phyloP scores from a whole-genome alignment of 805 yeast genomes.

The Nakazawaea holstii region DNA sequence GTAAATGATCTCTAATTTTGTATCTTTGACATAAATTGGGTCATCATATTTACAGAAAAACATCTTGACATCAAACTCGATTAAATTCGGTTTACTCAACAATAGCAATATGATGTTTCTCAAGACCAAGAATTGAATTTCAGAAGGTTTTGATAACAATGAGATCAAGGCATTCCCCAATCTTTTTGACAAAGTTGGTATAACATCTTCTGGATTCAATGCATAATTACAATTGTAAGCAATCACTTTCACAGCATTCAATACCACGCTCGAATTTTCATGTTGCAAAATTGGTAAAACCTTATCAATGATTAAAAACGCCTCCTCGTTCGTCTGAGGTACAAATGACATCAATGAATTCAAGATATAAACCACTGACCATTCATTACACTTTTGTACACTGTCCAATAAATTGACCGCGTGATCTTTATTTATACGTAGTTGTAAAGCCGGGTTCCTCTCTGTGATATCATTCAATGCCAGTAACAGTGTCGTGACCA shows the following conservation, averaged over 20 bases:
- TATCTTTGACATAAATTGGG: slow-evolving; percentile 82
- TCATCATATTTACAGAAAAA: slow-evolving; percentile 83
- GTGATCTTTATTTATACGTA: slow-evolving; percentile 47
- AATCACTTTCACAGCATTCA: slow-evolving; percentile 69
- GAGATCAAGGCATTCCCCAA: slow-evolving; percentile 67
- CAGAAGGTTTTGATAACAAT: slow-evolving; percentile 69
- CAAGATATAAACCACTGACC: slow-evolving; percentile 69
- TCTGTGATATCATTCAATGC: slow-evolving; percentile 64
- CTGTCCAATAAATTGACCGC: slow-evolving; percentile 36
- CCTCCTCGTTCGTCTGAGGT: slow-evolving; percentile 66
- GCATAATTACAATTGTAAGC: slow-evolving; percentile 72
- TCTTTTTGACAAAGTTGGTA: slow-evolving; percentile 50
- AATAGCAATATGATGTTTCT: slow-evolving; percentile 75
- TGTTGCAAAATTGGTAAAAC: slow-evolving; percentile 71
- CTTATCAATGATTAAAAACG: slow-evolving; percentile 57
- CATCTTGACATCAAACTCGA: slow-evolving; percentile 64
- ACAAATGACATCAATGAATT: slow-evolving; percentile 62
- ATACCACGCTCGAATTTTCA: slow-evolving; percentile 73
- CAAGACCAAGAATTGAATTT: slow-evolving; percentile 75
- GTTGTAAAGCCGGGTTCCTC: slow-evolving; percentile 38
- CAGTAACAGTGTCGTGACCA: slow-evolving; percentile 69
- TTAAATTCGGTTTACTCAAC: slow-evolving; percentile 56
- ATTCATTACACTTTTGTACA: slow-evolving; percentile 48
- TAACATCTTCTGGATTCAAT: slow-evolving; percentile 43
- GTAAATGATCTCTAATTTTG: slow-evolving; percentile 83